phyloP scores from a whole-genome alignment of 2,329 filamentous ascomycete genomes.

The Cladosporium austrohemisphaericum region DNA sequence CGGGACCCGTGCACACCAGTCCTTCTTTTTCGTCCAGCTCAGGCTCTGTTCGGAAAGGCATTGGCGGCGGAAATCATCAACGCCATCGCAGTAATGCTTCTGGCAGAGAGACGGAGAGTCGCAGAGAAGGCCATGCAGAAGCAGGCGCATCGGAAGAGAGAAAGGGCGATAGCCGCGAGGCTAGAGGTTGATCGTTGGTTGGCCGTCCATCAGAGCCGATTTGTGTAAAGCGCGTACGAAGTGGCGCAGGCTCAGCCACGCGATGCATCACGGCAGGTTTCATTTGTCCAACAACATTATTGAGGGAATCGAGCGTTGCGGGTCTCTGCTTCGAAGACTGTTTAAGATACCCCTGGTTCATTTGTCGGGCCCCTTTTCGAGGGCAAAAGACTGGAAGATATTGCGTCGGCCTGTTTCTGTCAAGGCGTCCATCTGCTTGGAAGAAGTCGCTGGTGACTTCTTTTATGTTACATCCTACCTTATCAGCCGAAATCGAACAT shows the following conservation, averaged over 20 bases:
- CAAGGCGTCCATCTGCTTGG: no score
- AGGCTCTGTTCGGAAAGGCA: constrained; percentile 45
- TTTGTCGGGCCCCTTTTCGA: no score
- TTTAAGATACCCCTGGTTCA: constrained; percentile 14
- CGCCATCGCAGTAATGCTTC: constrained; percentile 61
- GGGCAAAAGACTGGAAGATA: no score
- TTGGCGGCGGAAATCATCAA: constrained; percentile 43
- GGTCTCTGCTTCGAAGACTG: constrained; percentile 5
- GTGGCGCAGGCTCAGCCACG: neutral
- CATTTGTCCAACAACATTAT: constrained; percentile 1
- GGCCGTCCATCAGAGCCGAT: neutral
- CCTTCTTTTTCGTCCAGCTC: constrained; percentile 55
- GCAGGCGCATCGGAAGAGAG: constrained; percentile 24
- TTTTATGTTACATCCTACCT: no score
- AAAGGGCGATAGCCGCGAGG: constrained; percentile 10
- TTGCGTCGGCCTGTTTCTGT: no score
- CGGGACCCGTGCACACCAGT: constrained; percentile 47
- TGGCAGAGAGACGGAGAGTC: constrained; percentile 37
- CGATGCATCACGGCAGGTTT: neutral
- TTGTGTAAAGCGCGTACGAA: neutral
- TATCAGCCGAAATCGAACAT: no score
- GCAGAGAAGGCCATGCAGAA: constrained; percentile 21
- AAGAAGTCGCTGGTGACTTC: no score
- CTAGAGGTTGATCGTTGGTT: neutral
- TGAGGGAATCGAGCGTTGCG: constrained; percentile 4